phyloP scores from a whole-genome alignment of 1,284 basidiomycete species.

The Rhodotorula sp. region DNA sequence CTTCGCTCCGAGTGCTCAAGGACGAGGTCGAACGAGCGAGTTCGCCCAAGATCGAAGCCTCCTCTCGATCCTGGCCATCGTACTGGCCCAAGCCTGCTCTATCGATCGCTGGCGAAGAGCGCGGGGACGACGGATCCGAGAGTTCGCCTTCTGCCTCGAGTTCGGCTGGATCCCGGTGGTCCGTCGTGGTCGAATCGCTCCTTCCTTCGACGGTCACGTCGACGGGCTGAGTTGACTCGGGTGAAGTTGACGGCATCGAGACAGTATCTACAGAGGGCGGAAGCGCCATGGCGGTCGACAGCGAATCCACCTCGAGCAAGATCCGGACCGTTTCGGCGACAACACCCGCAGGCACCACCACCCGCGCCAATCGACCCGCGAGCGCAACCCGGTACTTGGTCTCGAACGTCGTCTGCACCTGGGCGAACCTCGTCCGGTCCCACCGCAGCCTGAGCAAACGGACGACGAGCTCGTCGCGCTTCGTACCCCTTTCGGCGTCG shows the following conservation, averaged over 20 bases:
- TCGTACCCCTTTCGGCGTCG: slow-evolving; percentile 9
- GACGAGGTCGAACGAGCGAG: neutral
- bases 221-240: too few species aligned
- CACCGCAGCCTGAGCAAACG: slow-evolving; percentile 37
- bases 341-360: neutral
- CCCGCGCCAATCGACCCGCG: neutral
- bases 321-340: slow-evolving; percentile 10
- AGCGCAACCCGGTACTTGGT: slow-evolving; percentile 24
- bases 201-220: too few species aligned
- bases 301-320: neutral
- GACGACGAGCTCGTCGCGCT: slow-evolving; percentile 18
- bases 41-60: neutral
- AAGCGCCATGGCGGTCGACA: neutral
- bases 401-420: slow-evolving; percentile 23
- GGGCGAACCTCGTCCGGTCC: slow-evolving; percentile 31
- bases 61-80: neutral
- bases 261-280: neutral
- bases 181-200: neutral
- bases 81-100: neutral
- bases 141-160: slow-evolving; percentile 34
- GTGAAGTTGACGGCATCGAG: too few species aligned
- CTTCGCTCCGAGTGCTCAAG: neutral
- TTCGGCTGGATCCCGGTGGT: slow-evolving; percentile 1
- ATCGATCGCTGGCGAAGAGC: slow-evolving; percentile 17
- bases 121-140: slow-evolving; percentile 34